phyloP scores from a whole-genome alignment of 257 asterid genomes.

The Nicotiana otophora region DNA sequence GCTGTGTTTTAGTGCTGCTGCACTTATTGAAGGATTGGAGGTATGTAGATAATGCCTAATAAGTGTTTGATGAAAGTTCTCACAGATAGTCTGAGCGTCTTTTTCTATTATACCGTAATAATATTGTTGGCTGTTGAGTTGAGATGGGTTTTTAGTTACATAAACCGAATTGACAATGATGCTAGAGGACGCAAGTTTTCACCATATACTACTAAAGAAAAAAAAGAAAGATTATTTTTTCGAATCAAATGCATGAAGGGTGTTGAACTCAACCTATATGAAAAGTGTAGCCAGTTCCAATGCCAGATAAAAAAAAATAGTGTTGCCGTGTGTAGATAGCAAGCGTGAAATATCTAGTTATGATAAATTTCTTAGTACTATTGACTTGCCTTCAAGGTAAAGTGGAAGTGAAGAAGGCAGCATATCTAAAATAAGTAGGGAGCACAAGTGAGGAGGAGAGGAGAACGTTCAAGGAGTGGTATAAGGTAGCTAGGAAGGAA shows the following conservation, averaged over 20 bases:
- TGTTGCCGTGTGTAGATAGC: not conserved
- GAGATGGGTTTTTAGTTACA: not conserved
- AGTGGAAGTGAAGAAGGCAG: too few species aligned
- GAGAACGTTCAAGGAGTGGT: too few species aligned
- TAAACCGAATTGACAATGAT: not conserved
- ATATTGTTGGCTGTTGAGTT: not conserved
- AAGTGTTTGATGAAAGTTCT: slow-evolving; percentile 55
- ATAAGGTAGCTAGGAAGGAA: too few species aligned
- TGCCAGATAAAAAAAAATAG: not conserved
- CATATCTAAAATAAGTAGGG: too few species aligned
- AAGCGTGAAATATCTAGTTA: not conserved
- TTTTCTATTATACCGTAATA: not conserved
- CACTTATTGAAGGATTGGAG: not conserved
- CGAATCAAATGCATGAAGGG: not conserved
- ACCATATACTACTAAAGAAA: not conserved
- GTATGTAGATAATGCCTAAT: not conserved
- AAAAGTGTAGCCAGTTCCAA: not conserved
- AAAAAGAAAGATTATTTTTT: not conserved
- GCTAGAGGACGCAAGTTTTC: not conserved
- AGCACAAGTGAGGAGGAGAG: too few species aligned
- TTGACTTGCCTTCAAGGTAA: too few species aligned
- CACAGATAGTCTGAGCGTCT: not conserved
- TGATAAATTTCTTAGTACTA: not conserved
- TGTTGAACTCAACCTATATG: not conserved
- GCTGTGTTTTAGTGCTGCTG: not conserved